These are phyloP conservation scores for Inonotus obliquus DNA, from an alignment of 1,284 basidiomycete genomes.

Conservation along the genomic window DNA sequence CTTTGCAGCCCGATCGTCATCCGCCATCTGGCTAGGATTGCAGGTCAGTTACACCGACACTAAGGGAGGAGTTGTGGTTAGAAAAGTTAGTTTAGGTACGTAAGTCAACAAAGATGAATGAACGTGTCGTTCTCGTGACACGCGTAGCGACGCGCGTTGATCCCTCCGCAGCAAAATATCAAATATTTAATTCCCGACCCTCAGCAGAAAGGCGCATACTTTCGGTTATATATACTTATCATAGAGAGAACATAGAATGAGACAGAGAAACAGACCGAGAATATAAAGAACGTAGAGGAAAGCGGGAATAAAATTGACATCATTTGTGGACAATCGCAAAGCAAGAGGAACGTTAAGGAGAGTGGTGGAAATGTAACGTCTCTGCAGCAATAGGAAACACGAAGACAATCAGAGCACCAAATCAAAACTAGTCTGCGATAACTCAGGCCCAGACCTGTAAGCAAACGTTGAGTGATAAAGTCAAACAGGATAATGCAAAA, in stretches of 20 bases:
- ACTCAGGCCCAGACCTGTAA: conserved; percentile 42
- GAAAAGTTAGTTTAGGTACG: neutral
- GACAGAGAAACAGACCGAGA: conserved; percentile 22
- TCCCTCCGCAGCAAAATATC: neutral
- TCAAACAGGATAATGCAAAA: neutral
- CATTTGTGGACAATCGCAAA: conserved; percentile 27
- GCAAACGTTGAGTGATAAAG: neutral
- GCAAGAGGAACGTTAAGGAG: conserved; percentile 25
- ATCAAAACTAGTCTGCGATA: neutral
- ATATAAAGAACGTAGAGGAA: conserved; percentile 34
- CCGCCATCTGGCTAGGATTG: conserved; percentile 36
- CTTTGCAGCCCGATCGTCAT: conserved; percentile 73
- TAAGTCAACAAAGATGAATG: neutral
- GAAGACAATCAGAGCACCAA: neutral
- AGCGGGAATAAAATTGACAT: conserved; percentile 44
- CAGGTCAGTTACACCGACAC: neutral
- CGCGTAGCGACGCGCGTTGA: neutral
- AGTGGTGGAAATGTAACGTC: conserved; percentile 15
- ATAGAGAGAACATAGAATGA: conserved; percentile 14
- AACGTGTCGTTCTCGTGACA: neutral
- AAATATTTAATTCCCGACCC: neutral
- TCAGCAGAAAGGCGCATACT: conserved; percentile 4
- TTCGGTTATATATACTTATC: conserved; percentile 14
- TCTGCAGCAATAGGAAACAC: conserved; percentile 1
- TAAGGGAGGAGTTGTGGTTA: neutral